These are phyloP conservation scores for Lachnellula willkommii DNA, from an alignment of 2,329 filamentous ascomycete genomes.

Conservation along the genomic window DNA sequence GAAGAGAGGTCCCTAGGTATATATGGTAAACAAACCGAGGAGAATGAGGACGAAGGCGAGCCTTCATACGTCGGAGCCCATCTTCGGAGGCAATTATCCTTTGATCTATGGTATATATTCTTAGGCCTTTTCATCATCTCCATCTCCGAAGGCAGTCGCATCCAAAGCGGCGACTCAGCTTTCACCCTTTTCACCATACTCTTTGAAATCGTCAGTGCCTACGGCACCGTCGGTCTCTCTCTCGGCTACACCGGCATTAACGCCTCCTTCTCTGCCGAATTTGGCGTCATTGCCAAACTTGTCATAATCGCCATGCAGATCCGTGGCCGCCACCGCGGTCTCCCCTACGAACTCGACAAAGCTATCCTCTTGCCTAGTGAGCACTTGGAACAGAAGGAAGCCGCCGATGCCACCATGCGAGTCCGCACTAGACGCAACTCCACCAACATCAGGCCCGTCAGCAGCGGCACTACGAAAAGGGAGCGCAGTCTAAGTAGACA, in stretches of 20 bases:
- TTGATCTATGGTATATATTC: conserved; percentile 97
- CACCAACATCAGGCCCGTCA: conserved; percentile 3
- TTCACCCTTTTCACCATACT: conserved; percentile 67
- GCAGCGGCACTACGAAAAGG: conserved; percentile 11
- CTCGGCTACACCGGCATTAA: conserved; percentile 74
- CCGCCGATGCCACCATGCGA: conserved; percentile 35
- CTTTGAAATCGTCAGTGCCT: conserved; percentile 85
- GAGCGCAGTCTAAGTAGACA: conserved; percentile 9
- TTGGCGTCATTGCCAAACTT: conserved; percentile 59
- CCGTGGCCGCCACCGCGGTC: conserved; percentile 61
- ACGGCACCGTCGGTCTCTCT: conserved; percentile 88
- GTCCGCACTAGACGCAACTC: conserved; percentile 16
- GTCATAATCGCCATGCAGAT: conserved; percentile 66
- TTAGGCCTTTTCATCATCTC: conserved; percentile 87
- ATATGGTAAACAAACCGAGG: conserved; percentile 49
- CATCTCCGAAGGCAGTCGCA: conserved; percentile 73
- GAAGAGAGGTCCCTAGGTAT: conserved; percentile 83
- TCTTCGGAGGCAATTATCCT: conserved; percentile 87
- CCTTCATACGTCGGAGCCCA: conserved; percentile 87
- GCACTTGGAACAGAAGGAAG: conserved; percentile 55
- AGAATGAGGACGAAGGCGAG: conserved; percentile 45
- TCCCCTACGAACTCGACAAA: conserved; percentile 64
- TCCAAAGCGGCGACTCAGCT: conserved; percentile 53
- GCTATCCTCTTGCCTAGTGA: conserved; percentile 65
- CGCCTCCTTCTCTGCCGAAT: conserved; percentile 77